These are phyloP conservation scores for Eucalyptus polybractea DNA, from an alignment of 345 rosid species.

Conservation along the genomic window DNA sequence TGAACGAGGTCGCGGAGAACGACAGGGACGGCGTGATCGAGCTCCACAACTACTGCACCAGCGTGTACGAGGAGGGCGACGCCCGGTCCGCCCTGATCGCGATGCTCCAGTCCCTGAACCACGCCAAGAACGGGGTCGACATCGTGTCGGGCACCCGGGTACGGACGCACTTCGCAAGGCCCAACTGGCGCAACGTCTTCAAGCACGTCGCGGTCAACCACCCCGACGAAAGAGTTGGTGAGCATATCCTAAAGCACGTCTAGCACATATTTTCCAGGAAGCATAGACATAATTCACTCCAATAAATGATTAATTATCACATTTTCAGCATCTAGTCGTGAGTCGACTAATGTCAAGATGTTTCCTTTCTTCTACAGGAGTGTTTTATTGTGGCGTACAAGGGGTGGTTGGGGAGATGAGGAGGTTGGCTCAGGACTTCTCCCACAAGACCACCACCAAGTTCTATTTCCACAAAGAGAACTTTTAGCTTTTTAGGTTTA, in stretches of 20 bases:
- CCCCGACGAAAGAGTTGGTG: constrained; percentile 50
- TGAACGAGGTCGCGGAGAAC: constrained; percentile 67
- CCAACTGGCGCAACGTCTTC: constrained; percentile 57
- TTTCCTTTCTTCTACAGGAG: constrained; percentile 17
- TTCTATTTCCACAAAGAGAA: constrained; percentile 83
- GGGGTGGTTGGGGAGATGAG: constrained; percentile 45
- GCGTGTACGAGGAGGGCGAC: constrained; percentile 76
- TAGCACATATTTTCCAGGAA: not conserved
- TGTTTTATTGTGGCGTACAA: constrained; percentile 62
- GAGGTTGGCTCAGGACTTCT: constrained; percentile 52
- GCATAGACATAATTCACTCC: not conserved
- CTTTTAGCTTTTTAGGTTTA: constrained; percentile 9
- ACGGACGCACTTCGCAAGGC: constrained; percentile 56
- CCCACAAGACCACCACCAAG: constrained; percentile 64
- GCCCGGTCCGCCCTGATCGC: constrained; percentile 75
- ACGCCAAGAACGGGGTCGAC: constrained; percentile 62
- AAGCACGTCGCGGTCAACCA: constrained; percentile 62
- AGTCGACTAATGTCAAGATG: not conserved
- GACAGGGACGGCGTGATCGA: constrained; percentile 50
- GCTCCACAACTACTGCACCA: constrained; percentile 61
- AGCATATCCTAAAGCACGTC: not conserved
- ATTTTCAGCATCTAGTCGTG: not conserved
- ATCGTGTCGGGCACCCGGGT: constrained; percentile 57
- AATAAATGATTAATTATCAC: not conserved
- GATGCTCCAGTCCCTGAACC: constrained; percentile 70